Base-by-base conservation (phyloP, 495 filamentous ascomycete species). In the Lepidopterella palustris region DNA sequence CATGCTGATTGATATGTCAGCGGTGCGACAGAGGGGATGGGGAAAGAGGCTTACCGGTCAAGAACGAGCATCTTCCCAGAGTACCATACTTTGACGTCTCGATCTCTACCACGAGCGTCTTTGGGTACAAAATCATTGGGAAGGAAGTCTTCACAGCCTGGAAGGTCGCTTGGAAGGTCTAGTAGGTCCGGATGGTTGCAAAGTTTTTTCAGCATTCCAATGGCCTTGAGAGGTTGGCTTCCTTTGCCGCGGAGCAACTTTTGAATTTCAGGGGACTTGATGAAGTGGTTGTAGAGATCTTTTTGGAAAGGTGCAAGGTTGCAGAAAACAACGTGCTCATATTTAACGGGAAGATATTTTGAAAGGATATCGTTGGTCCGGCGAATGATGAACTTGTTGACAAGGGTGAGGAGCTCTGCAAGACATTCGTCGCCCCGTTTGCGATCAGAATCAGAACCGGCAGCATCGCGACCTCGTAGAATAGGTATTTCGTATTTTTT, bases 301-400 rank as follows among this genome's bases (percentile, higher is more conserved):
- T 91, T 77, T 70, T 99, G 93, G 75, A 99, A 97, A 0, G 87
- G 85, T 23, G 92, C 86, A 29, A 96, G 80, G 66, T 95, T 95
- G 79, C 93, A 99, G 77, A 99, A 99, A n/a, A 99, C 95, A 27
- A 99, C 93, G 73, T 99, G 93, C 68, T 99, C 93, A 74, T 99
- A 99, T 75, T 99, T 99, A 74, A 97, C 84, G 2, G 93, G 95
- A 49, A 99, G 80, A 73, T 99, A 99, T 70, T 99, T 97, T 39
- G 92, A 96, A 20, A 99, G 76, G 55, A 99, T 92, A 69, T 99
- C 93, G 79, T 99, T 99, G 0, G 92, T 97, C 26, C 93, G 85
- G 45, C 93, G 88, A 69, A 99, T 99, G 72, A 99, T 97, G 77
- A 97, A 99, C 67, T 95, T 96, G 76, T 97, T 97, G 64, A 99